These are phyloP conservation scores for Cicer chorassanicum DNA, from an alignment of 306 rosid genomes.

Conservation along the genomic window DNA sequence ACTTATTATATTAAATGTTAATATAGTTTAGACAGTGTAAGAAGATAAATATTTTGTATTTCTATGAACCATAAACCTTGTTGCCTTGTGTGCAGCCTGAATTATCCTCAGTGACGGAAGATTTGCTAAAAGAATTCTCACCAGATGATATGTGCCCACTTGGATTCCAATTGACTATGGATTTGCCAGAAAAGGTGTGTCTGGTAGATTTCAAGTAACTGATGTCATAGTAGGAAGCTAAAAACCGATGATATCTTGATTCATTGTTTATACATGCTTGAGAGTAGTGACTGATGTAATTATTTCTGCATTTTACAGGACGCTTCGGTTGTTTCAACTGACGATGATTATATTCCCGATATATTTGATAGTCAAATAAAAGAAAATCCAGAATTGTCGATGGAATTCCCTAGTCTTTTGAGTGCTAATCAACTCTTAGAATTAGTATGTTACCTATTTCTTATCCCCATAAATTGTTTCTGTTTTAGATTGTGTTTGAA, in stretches of 20 bases:
- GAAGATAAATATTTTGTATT: background rate
- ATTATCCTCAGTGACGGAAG: slow-evolving; percentile 60
- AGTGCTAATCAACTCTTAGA: slow-evolving; percentile 84
- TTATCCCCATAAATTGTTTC: slow-evolving; percentile 37
- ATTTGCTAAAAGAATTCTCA: slow-evolving; percentile 63
- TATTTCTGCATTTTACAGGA: slow-evolving; percentile 51
- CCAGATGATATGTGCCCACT: slow-evolving; percentile 69
- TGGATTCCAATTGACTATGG: slow-evolving; percentile 59
- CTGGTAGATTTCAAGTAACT: slow-evolving; percentile 43
- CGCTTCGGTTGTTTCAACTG: slow-evolving; percentile 52
- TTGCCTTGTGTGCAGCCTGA: slow-evolving; percentile 59
- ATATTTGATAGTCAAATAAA: slow-evolving; percentile 58
- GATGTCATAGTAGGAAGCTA: slow-evolving; percentile 39
- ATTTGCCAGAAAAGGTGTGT: slow-evolving; percentile 50
- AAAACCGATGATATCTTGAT: slow-evolving; percentile 20
- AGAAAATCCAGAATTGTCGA: slow-evolving; percentile 49
- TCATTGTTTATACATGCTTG: slow-evolving; percentile 12
- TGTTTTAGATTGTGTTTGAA: slow-evolving; percentile 35
- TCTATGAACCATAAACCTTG: slow-evolving; percentile 28
- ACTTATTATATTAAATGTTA: slow-evolving; percentile 21
- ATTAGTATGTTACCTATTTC: slow-evolving; percentile 66
- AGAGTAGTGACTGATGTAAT: slow-evolving; percentile 40
- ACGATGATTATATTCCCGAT: slow-evolving; percentile 61
- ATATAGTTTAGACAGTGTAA: slow-evolving; percentile 2
- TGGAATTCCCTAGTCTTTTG: slow-evolving; percentile 57